Evolutionary conservation across 2,329 filamentous ascomycete genomes (phyloP).

Genomic region (Paecilomyces niveus): DNA sequence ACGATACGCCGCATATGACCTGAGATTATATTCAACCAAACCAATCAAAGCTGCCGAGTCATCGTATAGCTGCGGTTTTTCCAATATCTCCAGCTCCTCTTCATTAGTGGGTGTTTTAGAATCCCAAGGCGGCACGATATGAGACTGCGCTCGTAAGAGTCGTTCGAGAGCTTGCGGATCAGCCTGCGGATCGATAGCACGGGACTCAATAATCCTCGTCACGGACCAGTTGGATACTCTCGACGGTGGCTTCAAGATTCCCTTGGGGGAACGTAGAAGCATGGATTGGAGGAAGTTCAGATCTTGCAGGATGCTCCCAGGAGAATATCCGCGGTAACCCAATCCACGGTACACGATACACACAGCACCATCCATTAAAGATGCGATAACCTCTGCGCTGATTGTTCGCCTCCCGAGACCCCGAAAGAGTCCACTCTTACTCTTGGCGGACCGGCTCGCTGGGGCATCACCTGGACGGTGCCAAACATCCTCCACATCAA

Average conservation of each 20-base stretch:
- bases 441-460: constrained; percentile 7
- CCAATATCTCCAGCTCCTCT: constrained; percentile 14
- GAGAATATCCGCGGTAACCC: constrained; percentile 22
- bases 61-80: constrained; percentile 23
- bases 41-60: constrained; percentile 26
- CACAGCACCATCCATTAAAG: constrained; percentile 47
- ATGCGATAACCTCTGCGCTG: constrained; percentile 51
- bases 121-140: constrained; percentile 27
- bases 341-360: constrained; percentile 38
- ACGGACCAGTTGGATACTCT: constrained; percentile 32
- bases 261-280: constrained; percentile 12
- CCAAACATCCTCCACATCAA: constrained; percentile 30
- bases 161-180: constrained; percentile 39
- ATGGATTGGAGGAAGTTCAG: constrained; percentile 14
- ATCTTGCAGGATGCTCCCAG: constrained; percentile 20
- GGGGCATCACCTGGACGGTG: constrained; percentile 18
- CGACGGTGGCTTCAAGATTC: constrained; percentile 20
- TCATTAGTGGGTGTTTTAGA: constrained; percentile 11
- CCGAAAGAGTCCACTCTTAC: constrained; percentile 22
- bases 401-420: constrained; percentile 44
- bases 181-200: constrained; percentile 36
- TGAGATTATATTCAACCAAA: constrained; percentile 26
- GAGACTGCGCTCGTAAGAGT: constrained; percentile 25
- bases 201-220: constrained; percentile 46
- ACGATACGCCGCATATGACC: constrained; percentile 15